phyloP scores from a whole-genome alignment of 139 green algal species.

The Haematococcus lacustris region DNA sequence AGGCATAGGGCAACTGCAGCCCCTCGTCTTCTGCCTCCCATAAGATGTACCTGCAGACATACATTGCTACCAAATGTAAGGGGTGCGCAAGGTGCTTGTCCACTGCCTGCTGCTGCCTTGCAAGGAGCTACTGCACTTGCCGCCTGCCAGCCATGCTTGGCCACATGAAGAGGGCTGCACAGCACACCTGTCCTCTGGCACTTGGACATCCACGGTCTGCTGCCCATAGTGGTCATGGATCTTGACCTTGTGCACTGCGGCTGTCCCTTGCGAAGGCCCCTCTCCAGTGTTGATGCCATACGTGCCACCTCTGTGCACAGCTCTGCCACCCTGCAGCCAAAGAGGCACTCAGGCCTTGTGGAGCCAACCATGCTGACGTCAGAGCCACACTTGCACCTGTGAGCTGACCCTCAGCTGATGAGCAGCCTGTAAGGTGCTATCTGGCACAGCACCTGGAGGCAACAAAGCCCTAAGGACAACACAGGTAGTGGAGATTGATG shows the following conservation, averaged over 20 bases:
- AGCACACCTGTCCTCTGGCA: slow-evolving; percentile 76
- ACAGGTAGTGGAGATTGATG: not conserved
- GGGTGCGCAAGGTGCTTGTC: not conserved
- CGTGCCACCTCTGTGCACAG: slow-evolving; percentile 55
- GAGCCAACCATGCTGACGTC: no score
- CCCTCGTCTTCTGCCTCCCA: slow-evolving; percentile 90
- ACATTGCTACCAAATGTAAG: not conserved
- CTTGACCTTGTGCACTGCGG: slow-evolving; percentile 58
- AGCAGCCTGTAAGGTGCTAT: not conserved
- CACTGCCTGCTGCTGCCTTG: not conserved
- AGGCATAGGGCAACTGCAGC: slow-evolving; percentile 87
- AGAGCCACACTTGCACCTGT: no score
- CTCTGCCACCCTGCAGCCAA: slow-evolving; percentile 60
- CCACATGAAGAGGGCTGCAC: not conserved
- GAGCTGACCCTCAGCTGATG: no score
- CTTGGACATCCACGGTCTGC: slow-evolving; percentile 74
- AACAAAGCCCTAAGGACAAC: not conserved
- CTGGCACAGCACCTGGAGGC: not conserved
- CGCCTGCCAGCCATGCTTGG: not conserved
- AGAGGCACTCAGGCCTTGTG: slow-evolving; percentile 66
- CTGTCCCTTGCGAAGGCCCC: slow-evolving; percentile 41
- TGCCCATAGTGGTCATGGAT: slow-evolving; percentile 71
- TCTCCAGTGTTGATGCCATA: slow-evolving; percentile 72
- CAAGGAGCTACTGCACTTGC: not conserved
- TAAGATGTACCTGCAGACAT: slow-evolving; percentile 81